Percentiles rank a stretch among this genome's conserved stretches.
phyloP scores from a whole-genome alignment of 2,329 filamentous ascomycete genomes.

The Xylaria sp. region DNA sequence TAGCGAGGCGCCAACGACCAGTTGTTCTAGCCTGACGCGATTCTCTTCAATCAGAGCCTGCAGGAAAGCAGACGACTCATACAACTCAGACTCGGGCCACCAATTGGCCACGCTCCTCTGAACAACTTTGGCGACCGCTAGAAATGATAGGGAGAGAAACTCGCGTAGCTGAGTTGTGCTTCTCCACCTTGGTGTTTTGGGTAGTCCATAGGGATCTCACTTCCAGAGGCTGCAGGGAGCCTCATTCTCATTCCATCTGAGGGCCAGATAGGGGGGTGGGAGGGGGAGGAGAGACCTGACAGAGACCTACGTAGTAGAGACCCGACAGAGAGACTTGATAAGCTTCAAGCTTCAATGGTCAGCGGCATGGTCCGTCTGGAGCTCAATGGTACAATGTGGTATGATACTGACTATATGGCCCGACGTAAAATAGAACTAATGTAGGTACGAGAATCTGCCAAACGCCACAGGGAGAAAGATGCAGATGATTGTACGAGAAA shows the following conservation, averaged over 20 bases:
- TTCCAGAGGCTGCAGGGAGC: constrained; percentile 1
- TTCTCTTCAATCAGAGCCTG: constrained; percentile 2
- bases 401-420: background rate
- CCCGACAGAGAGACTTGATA: no score
- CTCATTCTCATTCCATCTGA: constrained; percentile 15
- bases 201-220: background rate
- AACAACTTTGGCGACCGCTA: background rate
- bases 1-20: constrained; percentile 22
- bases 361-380: constrained; percentile 5
- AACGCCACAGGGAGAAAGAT: constrained; percentile 16
- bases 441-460: constrained; percentile 5
- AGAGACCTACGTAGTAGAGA: background rate
- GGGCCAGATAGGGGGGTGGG: background rate
- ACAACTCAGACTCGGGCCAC: background rate
- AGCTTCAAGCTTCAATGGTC: background rate
- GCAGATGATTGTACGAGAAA: constrained; percentile 1
- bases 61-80: constrained; percentile 9
- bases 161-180: constrained; percentile 4
- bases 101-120: constrained; percentile 19
- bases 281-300: background rate
- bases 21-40: constrained; percentile 23
- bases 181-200: background rate
- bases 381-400: background rate
- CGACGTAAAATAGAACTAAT: constrained; percentile 2
- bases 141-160: constrained; percentile 21